Evolutionary conservation across 805 yeast species (phyloP).

Genomic region (Lipomyces oligophaga): DNA sequence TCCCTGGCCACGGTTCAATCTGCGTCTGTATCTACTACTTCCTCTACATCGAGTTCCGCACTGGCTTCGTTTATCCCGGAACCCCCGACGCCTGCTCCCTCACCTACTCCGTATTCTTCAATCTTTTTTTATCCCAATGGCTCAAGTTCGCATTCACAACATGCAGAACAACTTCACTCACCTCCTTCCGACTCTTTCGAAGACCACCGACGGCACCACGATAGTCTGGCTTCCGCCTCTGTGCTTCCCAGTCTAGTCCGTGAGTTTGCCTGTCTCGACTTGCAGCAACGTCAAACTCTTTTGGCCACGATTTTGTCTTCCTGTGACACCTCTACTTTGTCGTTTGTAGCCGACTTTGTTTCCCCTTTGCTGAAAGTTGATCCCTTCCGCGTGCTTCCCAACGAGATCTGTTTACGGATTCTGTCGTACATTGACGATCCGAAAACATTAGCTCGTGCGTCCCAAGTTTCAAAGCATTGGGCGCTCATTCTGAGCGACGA

Average conservation of each 20-base stretch:
- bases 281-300: constrained; percentile 18
- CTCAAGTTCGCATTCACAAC: too few relatives aligned
- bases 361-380: constrained; percentile 41
- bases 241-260: constrained; percentile 15
- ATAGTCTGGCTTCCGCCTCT: too few relatives aligned
- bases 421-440: constrained; percentile 80
- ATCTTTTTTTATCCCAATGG: constrained; percentile 1
- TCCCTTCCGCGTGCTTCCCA: constrained; percentile 56
- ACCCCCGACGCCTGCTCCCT: constrained; percentile 30
- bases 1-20: constrained; percentile 1
- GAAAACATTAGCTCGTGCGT: constrained; percentile 82
- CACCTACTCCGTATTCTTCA: constrained; percentile 19
- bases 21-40: too few relatives aligned
- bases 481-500: constrained; percentile 42
- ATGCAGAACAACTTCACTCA: too few relatives aligned
- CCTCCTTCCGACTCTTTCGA: neutral
- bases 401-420: constrained; percentile 76
- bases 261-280: constrained; percentile 16
- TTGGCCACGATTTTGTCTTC: constrained; percentile 22
- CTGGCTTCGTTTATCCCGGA: constrained; percentile 9
- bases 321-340: constrained; percentile 27
- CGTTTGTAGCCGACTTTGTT: constrained; percentile 31
- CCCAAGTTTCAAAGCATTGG: constrained; percentile 89
- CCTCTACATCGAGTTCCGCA: neutral
- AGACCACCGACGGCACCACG: neutral